Conservation (phyloP, 2,329 filamentous ascomycete genomes). For the Aaosphaeria arxii region DNA sequence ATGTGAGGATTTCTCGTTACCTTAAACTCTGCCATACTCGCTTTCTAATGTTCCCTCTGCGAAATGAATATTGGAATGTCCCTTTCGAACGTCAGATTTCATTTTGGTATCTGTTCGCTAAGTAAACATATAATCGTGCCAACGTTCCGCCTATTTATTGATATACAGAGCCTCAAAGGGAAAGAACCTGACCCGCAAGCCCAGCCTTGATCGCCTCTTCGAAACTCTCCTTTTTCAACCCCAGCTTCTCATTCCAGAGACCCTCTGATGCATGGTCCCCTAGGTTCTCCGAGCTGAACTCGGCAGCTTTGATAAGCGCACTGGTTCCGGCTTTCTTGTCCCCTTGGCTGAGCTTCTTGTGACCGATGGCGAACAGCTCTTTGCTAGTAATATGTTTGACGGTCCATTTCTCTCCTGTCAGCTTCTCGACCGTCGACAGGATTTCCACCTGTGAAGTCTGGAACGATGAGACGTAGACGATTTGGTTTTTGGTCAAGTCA, state of each 20-base stretch:
- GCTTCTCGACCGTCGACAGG: slow-evolving; percentile 51
- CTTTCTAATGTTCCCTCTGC: too few species aligned
- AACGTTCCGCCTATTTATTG: not conserved
- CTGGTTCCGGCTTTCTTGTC: slow-evolving; percentile 23
- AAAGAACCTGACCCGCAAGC: slow-evolving; percentile 17
- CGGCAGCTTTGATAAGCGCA: slow-evolving; percentile 15
- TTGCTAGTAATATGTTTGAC: slow-evolving; percentile 40
- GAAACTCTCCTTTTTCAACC: slow-evolving; percentile 39
- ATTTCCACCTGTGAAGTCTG: slow-evolving; percentile 58
- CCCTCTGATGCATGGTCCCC: slow-evolving; percentile 19
- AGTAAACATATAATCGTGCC: too few species aligned
- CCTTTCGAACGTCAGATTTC: too few species aligned
- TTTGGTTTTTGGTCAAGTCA: slow-evolving; percentile 55
- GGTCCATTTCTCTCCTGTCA: slow-evolving; percentile 51
- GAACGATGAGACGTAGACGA: slow-evolving; percentile 58
- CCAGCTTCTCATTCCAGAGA: slow-evolving; percentile 42
- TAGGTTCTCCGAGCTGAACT: slow-evolving; percentile 15
- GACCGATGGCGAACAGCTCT: slow-evolving; percentile 25
- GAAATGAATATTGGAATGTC: too few species aligned
- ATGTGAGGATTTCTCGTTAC: too few species aligned
- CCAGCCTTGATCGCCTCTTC: slow-evolving; percentile 33
- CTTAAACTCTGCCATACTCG: too few species aligned
- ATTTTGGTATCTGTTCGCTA: too few species aligned
- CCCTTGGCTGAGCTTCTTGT: slow-evolving; percentile 35
- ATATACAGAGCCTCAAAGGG: too few species aligned